Evolutionary conservation across 192 early-diverging fungal species (phyloP), one percentile per base, ranked within the genome.

Genomic region (Podochytrium sp.): DNA sequence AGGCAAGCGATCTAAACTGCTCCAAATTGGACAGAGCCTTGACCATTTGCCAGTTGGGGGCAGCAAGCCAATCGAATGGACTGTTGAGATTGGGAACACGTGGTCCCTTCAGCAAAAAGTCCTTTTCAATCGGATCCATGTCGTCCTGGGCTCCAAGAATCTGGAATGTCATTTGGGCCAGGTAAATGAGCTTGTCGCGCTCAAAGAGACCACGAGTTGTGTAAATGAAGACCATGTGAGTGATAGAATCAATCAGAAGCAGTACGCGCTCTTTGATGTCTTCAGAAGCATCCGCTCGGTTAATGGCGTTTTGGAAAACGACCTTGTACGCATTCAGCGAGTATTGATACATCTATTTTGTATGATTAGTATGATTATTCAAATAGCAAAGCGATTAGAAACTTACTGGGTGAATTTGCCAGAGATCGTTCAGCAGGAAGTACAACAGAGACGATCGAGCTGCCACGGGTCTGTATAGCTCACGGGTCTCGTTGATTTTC

Each of bases 401-500:
- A 43, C 69, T 71, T 39, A 71, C 69, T 10, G 88, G 88, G 53
- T 90, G 87, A 66, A 90, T 90, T 72, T 90, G 84, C 84, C 87
- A 90, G 32, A 90, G 69, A 58, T 88, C 86, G 76, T 90, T 90
- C 18, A 90, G 76, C 63, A 90, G 73, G 78, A 90, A 90, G 65
- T 90, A 90, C 20, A 90, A 73, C 25, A 89, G 67, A 0, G 88
- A 89, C 2, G 88, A 88, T 23, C 88, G 76, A n/a, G 83, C 87
- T 10, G 88, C 88, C 3, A 90, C 88, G 3, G 88, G 88, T 38
- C 88, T 79, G 75, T 90, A 90, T 30, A 85, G 65, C 64, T 90
- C 88, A 79, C 88, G 83, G 23, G 86, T 89, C 55, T 89, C 88
- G 75, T 90, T 90, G 75, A 90, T 90, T 73, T 87, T 90, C 76